These are phyloP conservation scores for Suillus paluster DNA, from an alignment of 768 basidiomycete species.

Conservation along the genomic window DNA sequence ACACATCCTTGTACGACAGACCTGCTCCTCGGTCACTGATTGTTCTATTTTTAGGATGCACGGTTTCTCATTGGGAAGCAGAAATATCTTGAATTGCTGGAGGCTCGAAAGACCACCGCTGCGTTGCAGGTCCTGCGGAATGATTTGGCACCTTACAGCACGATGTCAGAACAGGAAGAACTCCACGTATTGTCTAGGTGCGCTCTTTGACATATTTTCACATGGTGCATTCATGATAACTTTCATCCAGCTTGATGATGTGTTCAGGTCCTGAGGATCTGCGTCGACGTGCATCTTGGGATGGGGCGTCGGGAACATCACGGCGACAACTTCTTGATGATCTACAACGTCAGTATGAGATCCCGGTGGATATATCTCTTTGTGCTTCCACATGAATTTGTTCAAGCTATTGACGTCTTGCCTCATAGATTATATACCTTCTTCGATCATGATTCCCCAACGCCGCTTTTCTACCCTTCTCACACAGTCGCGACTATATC, in stretches of 20 bases:
- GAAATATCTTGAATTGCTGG: conserved; percentile 94
- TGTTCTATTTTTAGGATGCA: conserved; percentile 58
- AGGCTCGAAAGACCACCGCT: conserved; percentile 74
- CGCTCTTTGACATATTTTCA: conserved; percentile 24
- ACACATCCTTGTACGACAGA: conserved; percentile 27
- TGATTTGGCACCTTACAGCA: conserved; percentile 83
- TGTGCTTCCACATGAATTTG: not conserved
- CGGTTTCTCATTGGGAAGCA: conserved; percentile 90
- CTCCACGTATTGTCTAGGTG: conserved; percentile 90
- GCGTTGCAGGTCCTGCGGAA: conserved; percentile 87
- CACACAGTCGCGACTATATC: conserved; percentile 81
- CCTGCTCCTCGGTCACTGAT: conserved; percentile 21
- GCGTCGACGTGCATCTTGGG: conserved; percentile 82
- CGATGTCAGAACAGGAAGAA: conserved; percentile 79
- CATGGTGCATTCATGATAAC: conserved; percentile 21
- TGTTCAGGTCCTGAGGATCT: conserved; percentile 86
- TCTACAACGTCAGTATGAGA: conserved; percentile 71
- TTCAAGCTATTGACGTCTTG: not conserved
- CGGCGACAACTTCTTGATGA: conserved; percentile 73
- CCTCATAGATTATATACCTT: conserved; percentile 81
- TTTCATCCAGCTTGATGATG: conserved; percentile 78
- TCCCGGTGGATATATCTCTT: not conserved
- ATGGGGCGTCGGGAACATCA: conserved; percentile 83
- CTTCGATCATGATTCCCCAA: conserved; percentile 91
- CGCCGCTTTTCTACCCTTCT: conserved; percentile 85